A percentile compares a stretch with the other conserved stretches of the same genome.
Evolutionary conservation across 2,329 filamentous ascomycete genomes (phyloP).

Genomic region (Elsinoe batatas): DNA sequence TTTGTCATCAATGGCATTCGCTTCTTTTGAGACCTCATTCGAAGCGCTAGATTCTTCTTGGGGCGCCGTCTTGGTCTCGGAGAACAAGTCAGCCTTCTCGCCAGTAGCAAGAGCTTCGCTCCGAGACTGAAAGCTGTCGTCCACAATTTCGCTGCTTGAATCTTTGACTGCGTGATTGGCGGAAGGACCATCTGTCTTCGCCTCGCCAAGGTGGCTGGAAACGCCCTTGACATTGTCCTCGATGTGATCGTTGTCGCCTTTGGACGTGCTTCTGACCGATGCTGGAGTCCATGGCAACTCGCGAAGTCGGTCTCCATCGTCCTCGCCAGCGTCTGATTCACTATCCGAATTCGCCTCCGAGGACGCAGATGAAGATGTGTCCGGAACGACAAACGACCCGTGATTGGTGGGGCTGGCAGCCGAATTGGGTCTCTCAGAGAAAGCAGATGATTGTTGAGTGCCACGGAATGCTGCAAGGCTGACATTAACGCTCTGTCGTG

Average conservation of each 20-base stretch:
- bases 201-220: neutral
- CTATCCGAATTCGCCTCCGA: neutral
- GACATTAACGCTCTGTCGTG: neutral
- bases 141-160: too few species aligned
- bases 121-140: too few species aligned
- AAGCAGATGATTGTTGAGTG: neutral
- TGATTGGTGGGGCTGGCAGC: neutral
- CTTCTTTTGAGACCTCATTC: neutral
- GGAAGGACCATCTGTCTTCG: slow-evolving; percentile 18
- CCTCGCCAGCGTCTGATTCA: neutral
- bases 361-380: slow-evolving; percentile 9
- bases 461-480: slow-evolving; percentile 5
- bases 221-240: neutral
- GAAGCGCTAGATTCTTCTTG: neutral
- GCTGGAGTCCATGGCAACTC: slow-evolving; percentile 6
- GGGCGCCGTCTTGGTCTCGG: too few species aligned
- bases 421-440: neutral
- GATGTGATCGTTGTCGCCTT: slow-evolving; percentile 15
- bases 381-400: neutral
- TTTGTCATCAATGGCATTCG: neutral
- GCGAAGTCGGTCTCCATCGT: neutral
- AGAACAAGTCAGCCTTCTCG: too few species aligned
- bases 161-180: too few species aligned
- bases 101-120: too few species aligned
- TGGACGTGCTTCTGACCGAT: slow-evolving; percentile 14